Evolutionary conservation across 2,329 filamentous ascomycete genomes (phyloP), one percentile per base, ranked within the genome.

Genomic region (Cephalotrichum gorgonifer): DNA sequence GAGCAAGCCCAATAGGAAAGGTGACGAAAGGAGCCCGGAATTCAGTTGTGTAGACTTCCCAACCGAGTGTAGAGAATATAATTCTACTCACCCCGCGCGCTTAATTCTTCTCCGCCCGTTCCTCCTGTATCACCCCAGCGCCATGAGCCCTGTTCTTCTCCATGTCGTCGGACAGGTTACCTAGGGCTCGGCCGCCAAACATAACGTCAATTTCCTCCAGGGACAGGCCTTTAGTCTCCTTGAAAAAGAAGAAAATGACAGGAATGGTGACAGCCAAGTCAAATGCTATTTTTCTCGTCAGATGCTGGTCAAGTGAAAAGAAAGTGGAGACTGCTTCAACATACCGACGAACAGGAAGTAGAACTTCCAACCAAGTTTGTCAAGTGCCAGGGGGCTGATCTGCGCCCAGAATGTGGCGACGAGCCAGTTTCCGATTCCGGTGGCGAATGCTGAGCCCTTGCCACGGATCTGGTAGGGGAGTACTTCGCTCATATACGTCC

Each of bases 401-500:
- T 83, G 78, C 7, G 71, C 72, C 67, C 76, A 81, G 26, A 82
- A 66, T 0, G 78, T 44, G 3, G 47, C 43, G 17, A 50, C 46
- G 20, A 58, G 54, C 55, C 58, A 66, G 56, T 69, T 69, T 6
- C 62, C 61, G 0, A 46, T 46, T 12, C 63, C 64, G 7, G 65
- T 67, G 1, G 65, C 61, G 6, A 70, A 54, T 0, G 67, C 65
- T 6, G 64, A 62, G 8, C 63, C 66, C 15, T 61, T 61, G 1
- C 64, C 64, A 28, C 82, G 76, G 50, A 84, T 85, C 54, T 79
- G 78, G 64, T 84, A 75, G 8, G 81, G 80, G 62, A 81, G 79
- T 52, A 85, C 77, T 60, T 85, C 81, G n/a, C 74, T 74, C 60
- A 81, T 80, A 60, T 85, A 85, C 1, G 84, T 70, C 79, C 80